A percentile compares a stretch with the other conserved stretches of the same genome.
Evolutionary conservation across 2,329 filamentous ascomycete species (phyloP).

Genomic region (Fusarium torulosum): DNA sequence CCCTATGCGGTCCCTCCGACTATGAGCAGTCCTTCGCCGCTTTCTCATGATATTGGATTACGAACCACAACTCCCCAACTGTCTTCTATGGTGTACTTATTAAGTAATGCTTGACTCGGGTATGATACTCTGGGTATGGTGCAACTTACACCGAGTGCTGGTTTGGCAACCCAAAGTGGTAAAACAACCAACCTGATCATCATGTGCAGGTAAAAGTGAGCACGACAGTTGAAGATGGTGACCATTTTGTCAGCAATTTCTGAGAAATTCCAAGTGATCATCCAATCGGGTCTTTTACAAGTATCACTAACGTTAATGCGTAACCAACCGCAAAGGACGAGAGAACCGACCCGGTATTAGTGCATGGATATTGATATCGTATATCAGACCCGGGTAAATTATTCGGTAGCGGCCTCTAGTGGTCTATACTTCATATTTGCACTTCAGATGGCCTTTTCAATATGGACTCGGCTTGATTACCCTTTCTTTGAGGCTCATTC

Average conservation of each 20-base stretch:
- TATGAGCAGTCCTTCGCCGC: neutral
- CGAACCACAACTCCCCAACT: neutral
- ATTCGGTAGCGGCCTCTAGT: constrained; percentile 18
- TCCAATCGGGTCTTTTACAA: constrained; percentile 9
- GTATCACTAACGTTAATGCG: neutral
- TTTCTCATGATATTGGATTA: neutral
- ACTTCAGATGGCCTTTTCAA: neutral
- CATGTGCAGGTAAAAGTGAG: constrained; percentile 4
- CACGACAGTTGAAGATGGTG: constrained; percentile 4
- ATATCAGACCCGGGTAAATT: constrained; percentile 29
- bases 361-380: neutral
- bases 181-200: constrained; percentile 7
- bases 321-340: neutral
- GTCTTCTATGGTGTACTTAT: neutral
- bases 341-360: neutral
- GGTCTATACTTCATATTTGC: constrained; percentile 7
- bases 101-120: neutral
- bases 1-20: constrained; percentile 26
- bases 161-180: constrained; percentile 5
- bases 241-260: constrained; percentile 7
- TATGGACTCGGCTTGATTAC: constrained; percentile 4
- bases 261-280: neutral
- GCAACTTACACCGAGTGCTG: constrained; percentile 2
- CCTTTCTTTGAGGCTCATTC: neutral
- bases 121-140: neutral